Percentiles rank a stretch among this genome's conserved stretches.
Conservation (phyloP, 1,284 basidiomycete genomes). For the Heliocybe sulcata region DNA sequence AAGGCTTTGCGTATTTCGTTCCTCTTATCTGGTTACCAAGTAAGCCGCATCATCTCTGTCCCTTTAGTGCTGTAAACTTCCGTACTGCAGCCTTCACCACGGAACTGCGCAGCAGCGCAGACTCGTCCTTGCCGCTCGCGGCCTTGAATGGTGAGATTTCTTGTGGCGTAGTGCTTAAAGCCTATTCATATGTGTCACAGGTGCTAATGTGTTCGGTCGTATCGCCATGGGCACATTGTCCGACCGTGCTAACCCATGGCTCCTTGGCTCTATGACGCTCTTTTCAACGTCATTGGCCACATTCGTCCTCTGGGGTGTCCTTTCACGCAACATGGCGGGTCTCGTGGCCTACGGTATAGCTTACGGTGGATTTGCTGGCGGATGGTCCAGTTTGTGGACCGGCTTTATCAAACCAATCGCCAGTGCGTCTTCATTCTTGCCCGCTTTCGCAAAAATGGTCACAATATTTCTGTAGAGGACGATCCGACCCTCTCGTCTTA, state of each 20-base stretch:
- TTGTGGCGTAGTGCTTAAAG: too few relatives aligned
- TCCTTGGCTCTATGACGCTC: constrained; percentile 22
- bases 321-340: constrained; percentile 25
- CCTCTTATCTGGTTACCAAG: constrained; percentile 29
- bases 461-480: constrained; percentile 19
- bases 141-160: constrained; percentile 20
- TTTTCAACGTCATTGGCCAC: constrained; percentile 21
- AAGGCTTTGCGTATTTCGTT: constrained; percentile 26
- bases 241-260: constrained; percentile 28
- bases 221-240: constrained; percentile 26
- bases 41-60: constrained; percentile 12
- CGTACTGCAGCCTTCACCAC: constrained; percentile 20
- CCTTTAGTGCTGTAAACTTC: background rate
- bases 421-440: constrained; percentile 10
- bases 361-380: constrained; percentile 27
- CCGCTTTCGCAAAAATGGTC: background rate
- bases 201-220: constrained; percentile 23
- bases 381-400: constrained; percentile 26
- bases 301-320: constrained; percentile 32
- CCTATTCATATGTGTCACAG: constrained; percentile 13
- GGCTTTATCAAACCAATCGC: constrained; percentile 23
- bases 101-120: constrained; percentile 16
- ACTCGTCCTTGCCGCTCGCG: constrained; percentile 20
- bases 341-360: constrained; percentile 25
- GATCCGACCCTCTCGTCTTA: constrained; percentile 25